Conservation (phyloP, 495 filamentous ascomycete genomes). For the Aspergillus campestris region DNA sequence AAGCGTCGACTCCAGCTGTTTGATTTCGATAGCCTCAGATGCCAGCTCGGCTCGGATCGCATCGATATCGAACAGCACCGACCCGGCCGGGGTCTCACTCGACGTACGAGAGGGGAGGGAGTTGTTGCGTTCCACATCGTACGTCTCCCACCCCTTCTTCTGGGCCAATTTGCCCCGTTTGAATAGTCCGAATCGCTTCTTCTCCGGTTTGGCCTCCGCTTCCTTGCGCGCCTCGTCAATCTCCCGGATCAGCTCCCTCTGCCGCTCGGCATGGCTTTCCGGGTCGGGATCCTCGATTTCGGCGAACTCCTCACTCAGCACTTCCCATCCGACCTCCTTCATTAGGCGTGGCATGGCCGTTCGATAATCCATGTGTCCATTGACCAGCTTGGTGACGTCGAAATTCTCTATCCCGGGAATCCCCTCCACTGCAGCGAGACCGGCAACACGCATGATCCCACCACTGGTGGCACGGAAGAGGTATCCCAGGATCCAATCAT, state of each 20-base stretch:
- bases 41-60: slow-evolving; percentile 84
- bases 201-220: slow-evolving; percentile 62
- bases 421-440: slow-evolving; percentile 71
- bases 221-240: slow-evolving; percentile 91
- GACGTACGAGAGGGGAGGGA: slow-evolving; percentile 10
- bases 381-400: slow-evolving; percentile 76
- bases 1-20: slow-evolving; percentile 77
- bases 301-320: slow-evolving; percentile 86
- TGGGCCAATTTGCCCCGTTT: slow-evolving; percentile 62
- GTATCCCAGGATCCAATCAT: slow-evolving; percentile 98
- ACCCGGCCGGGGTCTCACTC: slow-evolving; percentile 22
- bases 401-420: slow-evolving; percentile 82
- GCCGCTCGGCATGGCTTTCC: slow-evolving; percentile 79
- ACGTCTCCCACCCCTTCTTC: slow-evolving; percentile 94
- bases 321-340: slow-evolving; percentile 76
- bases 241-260: slow-evolving; percentile 89
- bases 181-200: slow-evolving; percentile 72
- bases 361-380: slow-evolving; percentile 96
- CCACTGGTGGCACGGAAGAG: slow-evolving; percentile 91
- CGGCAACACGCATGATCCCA: slow-evolving; percentile 83
- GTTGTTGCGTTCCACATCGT: slow-evolving; percentile 50
- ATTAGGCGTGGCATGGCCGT: slow-evolving; percentile 82
- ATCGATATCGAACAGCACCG: slow-evolving; percentile 89
- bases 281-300: slow-evolving; percentile 98
- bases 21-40: slow-evolving; percentile 64